phyloP scores from a whole-genome alignment of 495 filamentous ascomycete species.

The Cercophora samala region DNA sequence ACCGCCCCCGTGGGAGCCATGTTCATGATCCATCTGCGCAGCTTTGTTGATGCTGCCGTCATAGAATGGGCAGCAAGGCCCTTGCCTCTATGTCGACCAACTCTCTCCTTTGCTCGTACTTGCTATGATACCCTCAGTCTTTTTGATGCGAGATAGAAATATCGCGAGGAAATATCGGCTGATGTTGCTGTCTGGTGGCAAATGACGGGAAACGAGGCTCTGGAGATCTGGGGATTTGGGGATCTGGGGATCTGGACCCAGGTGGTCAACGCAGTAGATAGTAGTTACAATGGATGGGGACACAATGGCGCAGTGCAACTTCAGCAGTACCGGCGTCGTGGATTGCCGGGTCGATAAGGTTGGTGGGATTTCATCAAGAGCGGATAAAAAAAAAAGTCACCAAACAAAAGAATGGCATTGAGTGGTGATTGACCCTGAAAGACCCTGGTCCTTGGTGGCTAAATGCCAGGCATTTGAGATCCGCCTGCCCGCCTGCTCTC shows the following conservation, averaged over 20 bases:
- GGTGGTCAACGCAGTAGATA: neutral
- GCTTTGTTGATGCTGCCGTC: neutral
- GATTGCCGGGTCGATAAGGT: neutral
- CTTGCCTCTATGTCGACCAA: neutral
- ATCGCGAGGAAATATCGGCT: neutral
- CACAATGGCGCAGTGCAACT: neutral
- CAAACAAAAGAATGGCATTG: slow-evolving; percentile 7
- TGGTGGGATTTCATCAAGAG: neutral
- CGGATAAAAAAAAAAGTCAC: slow-evolving; percentile 1
- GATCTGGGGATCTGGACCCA: neutral
- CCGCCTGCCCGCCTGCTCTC: too few species aligned
- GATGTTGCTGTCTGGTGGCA: neutral
- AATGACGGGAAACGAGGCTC: neutral
- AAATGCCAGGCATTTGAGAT: neutral
- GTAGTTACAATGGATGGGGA: neutral
- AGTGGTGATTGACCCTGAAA: neutral
- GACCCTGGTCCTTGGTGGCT: neutral
- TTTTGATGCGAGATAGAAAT: neutral
- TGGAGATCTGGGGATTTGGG: neutral
- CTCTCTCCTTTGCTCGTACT: neutral
- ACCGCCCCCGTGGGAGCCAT: slow-evolving; percentile 25
- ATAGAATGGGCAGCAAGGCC: neutral
- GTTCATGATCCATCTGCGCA: slow-evolving; percentile 26
- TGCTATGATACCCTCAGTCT: neutral
- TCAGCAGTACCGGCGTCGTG: neutral